phyloP scores from a whole-genome alignment of 2,329 filamentous ascomycete species.

The Thermothelomyces thermophilus region DNA sequence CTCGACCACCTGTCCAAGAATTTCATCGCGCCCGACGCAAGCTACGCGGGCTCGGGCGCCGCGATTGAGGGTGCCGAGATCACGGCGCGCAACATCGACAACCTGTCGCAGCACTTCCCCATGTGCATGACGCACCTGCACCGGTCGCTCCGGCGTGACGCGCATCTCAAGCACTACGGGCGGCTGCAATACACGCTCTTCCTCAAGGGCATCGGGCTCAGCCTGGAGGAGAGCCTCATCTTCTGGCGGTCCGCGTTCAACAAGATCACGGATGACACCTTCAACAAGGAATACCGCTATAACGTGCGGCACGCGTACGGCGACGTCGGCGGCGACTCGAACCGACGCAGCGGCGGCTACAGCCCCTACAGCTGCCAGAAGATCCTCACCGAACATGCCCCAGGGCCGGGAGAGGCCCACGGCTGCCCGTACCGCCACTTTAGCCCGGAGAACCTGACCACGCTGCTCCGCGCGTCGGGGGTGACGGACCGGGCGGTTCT shows the following conservation, averaged over 20 bases:
- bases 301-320: constrained; percentile 94
- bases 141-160: constrained; percentile 74
- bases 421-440: constrained; percentile 98
- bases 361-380: constrained; percentile 92
- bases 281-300: constrained; percentile 97
- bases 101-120: constrained; percentile 73
- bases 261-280: constrained; percentile 83
- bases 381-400: constrained; percentile 82
- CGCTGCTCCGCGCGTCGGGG: constrained; percentile 69
- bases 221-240: constrained; percentile 79
- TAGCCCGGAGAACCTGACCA: constrained; percentile 74
- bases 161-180: constrained; percentile 87
- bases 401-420: constrained; percentile 80
- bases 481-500: constrained; percentile 72
- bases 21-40: constrained; percentile 84
- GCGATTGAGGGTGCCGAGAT: constrained; percentile 66
- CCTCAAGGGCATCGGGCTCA: constrained; percentile 89
- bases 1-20: constrained; percentile 82
- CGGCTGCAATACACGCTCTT: constrained; percentile 94
- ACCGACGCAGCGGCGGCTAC: constrained; percentile 79
- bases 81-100: constrained; percentile 71
- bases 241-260: constrained; percentile 90
- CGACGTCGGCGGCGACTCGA: constrained; percentile 88
- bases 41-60: constrained; percentile 61
- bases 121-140: constrained; percentile 94